These are phyloP conservation scores for Mycena polygramma DNA, from an alignment of 768 basidiomycete species.

Conservation along the genomic window DNA sequence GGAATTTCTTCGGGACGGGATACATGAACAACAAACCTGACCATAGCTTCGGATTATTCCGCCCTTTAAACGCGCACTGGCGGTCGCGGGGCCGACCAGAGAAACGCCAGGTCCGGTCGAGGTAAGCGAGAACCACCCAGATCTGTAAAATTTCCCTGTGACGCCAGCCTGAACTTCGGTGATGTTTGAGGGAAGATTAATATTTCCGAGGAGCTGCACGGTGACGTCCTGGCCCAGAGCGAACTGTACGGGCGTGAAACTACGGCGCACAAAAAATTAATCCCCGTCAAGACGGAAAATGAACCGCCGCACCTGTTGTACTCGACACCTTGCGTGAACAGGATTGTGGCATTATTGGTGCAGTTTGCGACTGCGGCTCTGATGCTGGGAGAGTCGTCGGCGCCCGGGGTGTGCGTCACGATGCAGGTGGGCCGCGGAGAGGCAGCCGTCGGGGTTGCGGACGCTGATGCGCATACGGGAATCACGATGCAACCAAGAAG, in stretches of 20 bases:
- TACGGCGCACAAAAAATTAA: background rate
- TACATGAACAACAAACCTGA: constrained; percentile 17
- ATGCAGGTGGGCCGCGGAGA: constrained; percentile 34
- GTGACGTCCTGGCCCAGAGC: constrained; percentile 32
- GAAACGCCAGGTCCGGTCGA: constrained; percentile 32
- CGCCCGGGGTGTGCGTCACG: constrained; percentile 27
- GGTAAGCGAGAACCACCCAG: constrained; percentile 32
- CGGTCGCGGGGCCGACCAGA: constrained; percentile 28
- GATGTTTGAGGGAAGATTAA: constrained; percentile 35
- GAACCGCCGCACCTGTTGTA: constrained; percentile 27
- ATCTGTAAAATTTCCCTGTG: constrained; percentile 28
- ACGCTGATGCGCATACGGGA: background rate
- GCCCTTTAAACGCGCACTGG: constrained; percentile 21
- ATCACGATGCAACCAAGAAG: background rate
- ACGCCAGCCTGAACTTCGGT: constrained; percentile 35
- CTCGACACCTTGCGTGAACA: constrained; percentile 27
- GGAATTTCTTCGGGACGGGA: background rate
- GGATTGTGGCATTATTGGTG: constrained; percentile 33
- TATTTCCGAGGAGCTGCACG: constrained; percentile 31
- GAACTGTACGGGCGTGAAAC: constrained; percentile 35
- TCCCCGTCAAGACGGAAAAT: background rate
- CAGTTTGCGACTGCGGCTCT: constrained; percentile 27
- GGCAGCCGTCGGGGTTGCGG: constrained; percentile 8
- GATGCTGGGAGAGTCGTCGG: constrained; percentile 32
- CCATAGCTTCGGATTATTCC: constrained; percentile 35